phyloP scores from a whole-genome alignment of 176 grass and related monocot genomes.

The Oryza punctata region DNA sequence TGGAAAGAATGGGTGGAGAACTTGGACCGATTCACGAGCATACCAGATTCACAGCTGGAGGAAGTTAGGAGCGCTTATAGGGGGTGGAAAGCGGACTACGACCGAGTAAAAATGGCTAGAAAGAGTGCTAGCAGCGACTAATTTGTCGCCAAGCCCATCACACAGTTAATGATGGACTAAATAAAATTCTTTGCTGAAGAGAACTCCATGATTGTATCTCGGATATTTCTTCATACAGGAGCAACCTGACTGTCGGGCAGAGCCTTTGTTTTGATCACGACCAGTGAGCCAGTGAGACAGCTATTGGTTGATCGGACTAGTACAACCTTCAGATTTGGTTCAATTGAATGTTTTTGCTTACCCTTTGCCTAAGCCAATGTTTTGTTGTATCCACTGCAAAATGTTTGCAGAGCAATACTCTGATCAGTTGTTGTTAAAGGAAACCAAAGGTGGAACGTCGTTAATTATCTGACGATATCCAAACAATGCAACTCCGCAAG shows the following conservation, averaged over 20 bases:
- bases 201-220: background rate
- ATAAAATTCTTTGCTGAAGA: background rate
- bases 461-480: background rate
- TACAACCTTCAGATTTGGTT: constrained; percentile 3
- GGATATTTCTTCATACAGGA: too few species aligned
- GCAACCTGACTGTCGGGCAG: too few species aligned
- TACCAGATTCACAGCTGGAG: constrained; percentile 68
- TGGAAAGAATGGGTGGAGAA: constrained; percentile 96
- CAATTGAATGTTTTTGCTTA: constrained; percentile 1
- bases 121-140: constrained; percentile 13
- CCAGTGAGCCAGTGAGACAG: background rate
- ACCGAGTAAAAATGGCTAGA: constrained; percentile 36
- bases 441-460: background rate
- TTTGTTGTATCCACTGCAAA: background rate
- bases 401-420: background rate
- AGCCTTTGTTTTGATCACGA: too few species aligned
- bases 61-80: constrained; percentile 70
- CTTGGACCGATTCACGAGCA: constrained; percentile 57
- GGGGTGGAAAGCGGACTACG: constrained; percentile 71
- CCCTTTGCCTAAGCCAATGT: background rate
- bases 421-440: background rate
- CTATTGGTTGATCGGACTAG: background rate
- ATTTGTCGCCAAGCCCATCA: background rate
- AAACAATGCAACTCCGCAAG: background rate
- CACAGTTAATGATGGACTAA: background rate